Evolutionary conservation across 1,284 basidiomycete genomes (phyloP), one percentile per base, ranked within the genome.

Genomic region (Naganishia liquefaciens): DNA sequence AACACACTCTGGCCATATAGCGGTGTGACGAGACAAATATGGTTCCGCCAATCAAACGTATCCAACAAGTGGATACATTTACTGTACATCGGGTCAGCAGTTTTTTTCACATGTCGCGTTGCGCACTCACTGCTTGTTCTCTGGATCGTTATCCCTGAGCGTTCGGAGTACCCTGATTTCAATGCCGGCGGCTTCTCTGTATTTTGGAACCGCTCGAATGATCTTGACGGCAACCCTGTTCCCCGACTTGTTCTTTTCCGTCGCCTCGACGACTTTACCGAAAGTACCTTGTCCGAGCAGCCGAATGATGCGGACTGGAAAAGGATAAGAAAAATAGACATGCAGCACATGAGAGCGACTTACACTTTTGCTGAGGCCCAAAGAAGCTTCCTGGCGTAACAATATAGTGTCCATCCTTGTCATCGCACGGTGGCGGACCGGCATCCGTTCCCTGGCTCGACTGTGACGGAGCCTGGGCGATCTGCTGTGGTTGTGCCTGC

Each of bases 101-200:
- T 7, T 10, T 9, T 23, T 28, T 3, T 15, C n/a, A 21, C n/a
- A 1, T 44, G 15, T 5, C 1, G 39, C 3, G 28, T 63, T 15
- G 61, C 44, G 50, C 25, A 85, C 91, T 71, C 77, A 94, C 93
- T 95, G 88, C 75, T 85, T 81, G 79, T 99, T 99, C 70, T 81
- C 77, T 11, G 93, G 91, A 81, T 99, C 96, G 67, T 89, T 84
- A 77, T 93, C 88, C 74, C 91, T 91, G 71, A 99, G 86, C 72
- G 88, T 89, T 74, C 93, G 88, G 47, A 99, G 84, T 25, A 99
- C 96, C 58, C 93, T 86, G 70, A 99, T 90, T 81, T 99, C 96
- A 70, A 99, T 98, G 82, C 94, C 96, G 79, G 93, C 95, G 10
- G 96, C 96, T 79, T 99, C 96, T 61, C 96, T 89, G 76, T 98